Evolutionary conservation across 805 yeast genomes (phyloP), one percentile per base, ranked within the genome.

Genomic region (Ogataea glucozyma): DNA sequence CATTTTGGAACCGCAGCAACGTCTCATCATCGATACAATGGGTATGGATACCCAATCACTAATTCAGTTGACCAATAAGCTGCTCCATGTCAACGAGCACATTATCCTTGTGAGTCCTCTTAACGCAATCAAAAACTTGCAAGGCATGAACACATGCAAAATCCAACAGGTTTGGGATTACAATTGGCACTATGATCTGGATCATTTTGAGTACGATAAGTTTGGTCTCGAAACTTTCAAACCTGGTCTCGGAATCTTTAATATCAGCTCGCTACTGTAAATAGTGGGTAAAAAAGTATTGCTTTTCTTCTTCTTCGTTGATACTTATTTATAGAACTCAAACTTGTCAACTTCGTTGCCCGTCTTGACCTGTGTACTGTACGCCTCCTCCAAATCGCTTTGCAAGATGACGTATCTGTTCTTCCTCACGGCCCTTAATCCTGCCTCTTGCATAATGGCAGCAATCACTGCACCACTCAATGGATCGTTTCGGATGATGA

Each of bases 371-470:
- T 93, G 99, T 29, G 96, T 71, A 42, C 95, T 85, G 71, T 93
- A 93, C 6, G 99, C 99, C 71, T 93, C 99, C 66, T 93, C 99
- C 63, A 93, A 74, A 71, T 93, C 99, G 62, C 84, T 83, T 70
- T 93, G 98, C 60, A 95, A 73, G 53, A 93, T 95, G 68, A 93
- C 95, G 66, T 95, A 93, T 70, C 99, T 80, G 68, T 93, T 93
- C 72, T 91, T 93, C 72, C 99, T 85, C 35, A 93, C 98, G 2
- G 99, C 99, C 56, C 99, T 81, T 55, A 93, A 77, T 54, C 99
- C 99, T 21, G 99, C 99, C 70, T 95, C 99, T 76, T 93, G 99
- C 99, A 93, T 93, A 55, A 93, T 91, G 13, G 99, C 99, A 12
- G 99, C 98, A 62, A 93, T 93, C 44, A 91, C 79, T 10, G 96